Evolutionary conservation across 202 grass and related monocot genomes (phyloP), one percentile per base, ranked within the genome.

Genomic region (Musa balbisiana): DNA sequence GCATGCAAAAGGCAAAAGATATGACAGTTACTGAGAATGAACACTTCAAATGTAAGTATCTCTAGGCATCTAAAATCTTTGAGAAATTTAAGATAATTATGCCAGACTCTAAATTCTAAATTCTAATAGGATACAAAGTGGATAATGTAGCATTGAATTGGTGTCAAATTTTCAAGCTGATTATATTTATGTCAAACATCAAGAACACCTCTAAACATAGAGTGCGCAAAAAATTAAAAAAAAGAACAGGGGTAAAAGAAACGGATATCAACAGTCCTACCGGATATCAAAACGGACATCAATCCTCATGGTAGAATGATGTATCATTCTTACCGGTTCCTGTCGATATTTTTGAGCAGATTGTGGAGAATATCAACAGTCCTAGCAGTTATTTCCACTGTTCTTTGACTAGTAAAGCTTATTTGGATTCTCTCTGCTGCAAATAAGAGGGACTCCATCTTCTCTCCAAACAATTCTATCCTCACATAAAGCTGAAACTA

Each of bases 381-480:
- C 4, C 4, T 22, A 16, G 14, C 10, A 17, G 64, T 1, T 11
- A 27, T 56, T 33, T 29, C 20, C 16, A 23, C 13, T 29, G 24
- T 15, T 10, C 24, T 33, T 67, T 26, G 9, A 64, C 49, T 52
- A 77, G 17, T 65, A 65, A 77, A 64, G 49, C 33, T 64, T 64
- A 23, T 84, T 23, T 25, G 90, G 78, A 64, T 87, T 84, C 62
- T 73, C 69, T 11, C 10, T 73, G 58, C 80, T 84, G 80, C 68
- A 72, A 66, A 93, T 80, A 62, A 90, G 78, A 51, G 90, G 90
- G 12, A 87, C 82, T 64, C 90, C 90, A 72, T 93, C 90, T 84
- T 90, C 71, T 67, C 81, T 76, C 87, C 90, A 93, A 62, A 90
- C 53, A 71, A 90, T 74, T 62, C 87, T 59, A 0, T 93, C 82